Evolutionary conservation across 179 eudicot species (phyloP), one percentile per base, ranked within the genome.

Genomic region (Sideroxylon spinosum): DNA sequence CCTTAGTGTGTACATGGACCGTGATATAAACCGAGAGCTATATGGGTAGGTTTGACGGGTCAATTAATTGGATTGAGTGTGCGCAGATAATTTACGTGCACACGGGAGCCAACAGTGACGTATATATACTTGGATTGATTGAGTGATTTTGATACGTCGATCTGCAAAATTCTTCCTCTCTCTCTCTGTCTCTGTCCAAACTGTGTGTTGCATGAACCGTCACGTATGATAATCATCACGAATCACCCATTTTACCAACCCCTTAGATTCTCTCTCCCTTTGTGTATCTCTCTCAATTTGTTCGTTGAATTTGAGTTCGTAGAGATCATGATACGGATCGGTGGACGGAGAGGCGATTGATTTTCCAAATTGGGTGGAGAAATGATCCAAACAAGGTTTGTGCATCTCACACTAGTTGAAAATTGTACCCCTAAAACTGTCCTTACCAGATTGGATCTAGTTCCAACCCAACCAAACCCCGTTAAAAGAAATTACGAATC

Each of bases 121-220:
- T 11, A 50, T 29, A 48, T 53, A 73, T 50, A 12, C 66, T 63
- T 73, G 65, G 66, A 64, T 79, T 79, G 77, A 79, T 79, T 79
- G 55, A 17, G 71, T 79, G 82, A 79, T 55, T 53, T 55, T 8
- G 78, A 79, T 44, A 5, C 66, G 19, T 73, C 76, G 56, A 32
- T 26, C 65, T 66, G 71, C 26, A 60, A 53, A 67, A 73, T 46
- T 44, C 26, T 53, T 22, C 10, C 2, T 60, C 6, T 71, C 74
- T 70, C 70, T 20, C 72, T 68, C 59, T 76, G 37, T 60, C 17
- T 28, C 17, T 37, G 61, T 71, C 69, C 20, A 48, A 25, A 71
- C 70, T 10, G 68, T 79, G 48, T 66, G 44, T 37, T 68, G 67
- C 78, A 73, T 79, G 82, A 74, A 64, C 78, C 67, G 73, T 79